Evolutionary conservation across 768 basidiomycete species (phyloP), one percentile per base, ranked within the genome.

Genomic region (Mycena chlorophos): DNA sequence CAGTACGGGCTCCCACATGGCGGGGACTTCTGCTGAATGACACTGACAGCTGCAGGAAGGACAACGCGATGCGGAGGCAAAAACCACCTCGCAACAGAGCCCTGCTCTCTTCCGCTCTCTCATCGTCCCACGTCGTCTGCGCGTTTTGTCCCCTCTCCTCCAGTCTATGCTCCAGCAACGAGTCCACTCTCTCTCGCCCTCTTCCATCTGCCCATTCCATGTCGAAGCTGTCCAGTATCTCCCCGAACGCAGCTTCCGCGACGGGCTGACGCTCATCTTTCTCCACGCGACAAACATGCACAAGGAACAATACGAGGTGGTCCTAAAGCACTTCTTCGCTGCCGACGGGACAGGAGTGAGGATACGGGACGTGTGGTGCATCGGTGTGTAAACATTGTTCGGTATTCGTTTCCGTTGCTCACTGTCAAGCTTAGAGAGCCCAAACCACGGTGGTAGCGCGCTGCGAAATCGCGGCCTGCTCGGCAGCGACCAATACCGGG

Each of bases 371-470:
- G 52, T 50, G 13, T 58, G 56, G 56, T 58, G 47, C 40, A 58
- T 58, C 25, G 56, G 56, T 58, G 20, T 20, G 50, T 22, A 3
- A 34, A 6, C 13, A 42, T 38, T 45, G 1, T 6, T 10, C 10
- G 2, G 13, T 38, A 1, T 31, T 16, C 3, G n/a, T 19, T n/a
- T 25, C 10, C 8, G 40, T 19, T 10, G 40, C 10, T 12, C 8
- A 12, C 40, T 4, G 6, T 14, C 2, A 10, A 29, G 28, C 22
- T 19, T 19, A 58, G 56, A 58, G 31, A 53, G 45, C 23, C 56
- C 56, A 5, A 58, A 58, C 22, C 56, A 58, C 42, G 56, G 52
- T 8, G 20, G 34, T 39, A 58, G 52, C 30, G 52, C 56, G 26
- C 17, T 30, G 3, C 22, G 42, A 16, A 57, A 57, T 51, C 45